These are phyloP conservation scores for Starmerella lactis-condensi DNA, from an alignment of 805 yeast genomes.

Conservation along the genomic window DNA sequence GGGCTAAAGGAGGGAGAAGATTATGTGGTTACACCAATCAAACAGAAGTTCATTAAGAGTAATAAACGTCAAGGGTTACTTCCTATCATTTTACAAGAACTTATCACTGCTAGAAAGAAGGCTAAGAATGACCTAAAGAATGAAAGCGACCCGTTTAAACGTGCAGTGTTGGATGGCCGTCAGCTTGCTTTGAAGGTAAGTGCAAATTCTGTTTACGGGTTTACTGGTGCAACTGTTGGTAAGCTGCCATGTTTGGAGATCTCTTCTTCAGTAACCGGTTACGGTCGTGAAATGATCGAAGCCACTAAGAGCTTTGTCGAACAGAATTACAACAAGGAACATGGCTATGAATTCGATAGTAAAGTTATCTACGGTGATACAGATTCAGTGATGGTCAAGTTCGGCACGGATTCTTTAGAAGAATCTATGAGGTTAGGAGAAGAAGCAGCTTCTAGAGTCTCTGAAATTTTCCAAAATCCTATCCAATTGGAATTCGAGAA, in stretches of 20 bases:
- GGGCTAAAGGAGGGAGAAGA: conserved; percentile 51
- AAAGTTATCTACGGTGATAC: conserved; percentile 95
- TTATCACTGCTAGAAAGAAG: conserved; percentile 75
- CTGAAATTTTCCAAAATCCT: conserved; percentile 59
- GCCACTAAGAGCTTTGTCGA: conserved; percentile 74
- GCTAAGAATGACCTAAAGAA: conserved; percentile 80
- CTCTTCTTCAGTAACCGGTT: conserved; percentile 87
- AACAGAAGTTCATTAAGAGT: conserved; percentile 69
- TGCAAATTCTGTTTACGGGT: conserved; percentile 96
- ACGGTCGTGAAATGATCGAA: conserved; percentile 94
- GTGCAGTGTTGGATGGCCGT: conserved; percentile 89
- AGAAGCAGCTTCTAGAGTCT: conserved; percentile 81
- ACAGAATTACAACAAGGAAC: conserved; percentile 53
- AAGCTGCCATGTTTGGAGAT: conserved; percentile 91
- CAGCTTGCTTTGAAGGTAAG: conserved; percentile 91
- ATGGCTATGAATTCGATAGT: conserved; percentile 73
- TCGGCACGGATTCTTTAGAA: conserved; percentile 62
- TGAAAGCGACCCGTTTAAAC: conserved; percentile 85
- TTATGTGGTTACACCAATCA: conserved; percentile 75
- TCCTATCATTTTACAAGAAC: conserved; percentile 80
- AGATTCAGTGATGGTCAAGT: conserved; percentile 97
- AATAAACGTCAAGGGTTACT: conserved; percentile 60
- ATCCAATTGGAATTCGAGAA: conserved; percentile 92
- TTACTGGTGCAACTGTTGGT: conserved; percentile 97
- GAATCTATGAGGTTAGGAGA: conserved; percentile 83